Conservation (phyloP, 768 basidiomycete species). For the Pleurotus ostreatus region DNA sequence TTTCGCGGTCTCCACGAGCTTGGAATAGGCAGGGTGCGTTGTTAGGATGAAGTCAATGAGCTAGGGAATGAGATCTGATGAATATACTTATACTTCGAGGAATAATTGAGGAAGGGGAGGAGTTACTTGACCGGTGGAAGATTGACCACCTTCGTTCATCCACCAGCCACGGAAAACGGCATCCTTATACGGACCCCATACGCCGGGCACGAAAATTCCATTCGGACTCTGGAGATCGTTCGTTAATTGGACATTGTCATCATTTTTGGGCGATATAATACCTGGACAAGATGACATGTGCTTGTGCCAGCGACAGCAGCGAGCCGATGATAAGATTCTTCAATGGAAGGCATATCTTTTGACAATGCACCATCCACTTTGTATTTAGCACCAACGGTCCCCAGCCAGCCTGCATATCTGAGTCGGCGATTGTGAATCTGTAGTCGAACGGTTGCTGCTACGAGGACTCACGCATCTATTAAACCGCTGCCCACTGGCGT, state of each 20-base stretch:
- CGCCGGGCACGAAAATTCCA: conserved; percentile 84
- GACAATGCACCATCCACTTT: conserved; percentile 49
- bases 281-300: conserved; percentile 93
- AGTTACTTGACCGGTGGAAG: conserved; percentile 88
- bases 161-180: conserved; percentile 93
- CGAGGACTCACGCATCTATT: conserved; percentile 78
- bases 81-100: neutral
- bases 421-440: neutral
- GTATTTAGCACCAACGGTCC: conserved; percentile 84
- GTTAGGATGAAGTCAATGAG: conserved; percentile 93
- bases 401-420: conserved; percentile 95
- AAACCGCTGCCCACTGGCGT: conserved; percentile 92
- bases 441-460: neutral
- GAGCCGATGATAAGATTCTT: conserved; percentile 76
- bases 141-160: conserved; percentile 99
- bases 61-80: conserved; percentile 26
- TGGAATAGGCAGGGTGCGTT: conserved; percentile 81
- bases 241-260: neutral
- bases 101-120: neutral
- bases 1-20: conserved; percentile 62
- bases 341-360: conserved; percentile 51
- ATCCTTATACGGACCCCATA: conserved; percentile 93
- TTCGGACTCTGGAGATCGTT: conserved; percentile 54
- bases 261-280: conserved; percentile 16
- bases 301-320: conserved; percentile 96